phyloP scores from a whole-genome alignment of 1,139 yeast species.

The Saccharomycopsis crataegensis region DNA sequence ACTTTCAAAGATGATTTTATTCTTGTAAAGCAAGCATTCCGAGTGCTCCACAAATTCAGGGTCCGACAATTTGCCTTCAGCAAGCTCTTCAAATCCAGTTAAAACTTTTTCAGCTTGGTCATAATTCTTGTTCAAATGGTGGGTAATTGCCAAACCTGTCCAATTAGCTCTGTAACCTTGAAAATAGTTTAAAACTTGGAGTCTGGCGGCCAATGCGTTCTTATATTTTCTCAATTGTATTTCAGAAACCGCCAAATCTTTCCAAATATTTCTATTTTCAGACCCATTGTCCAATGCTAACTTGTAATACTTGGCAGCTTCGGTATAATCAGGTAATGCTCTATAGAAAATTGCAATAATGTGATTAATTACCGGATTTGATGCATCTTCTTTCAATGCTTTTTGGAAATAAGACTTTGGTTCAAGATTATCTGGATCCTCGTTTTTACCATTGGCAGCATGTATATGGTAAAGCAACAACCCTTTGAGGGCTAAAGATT shows the following conservation, averaged over 20 bases:
- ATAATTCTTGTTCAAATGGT: conserved; percentile 64
- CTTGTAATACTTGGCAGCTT: conserved; percentile 74
- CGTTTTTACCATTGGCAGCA: conserved; percentile 18
- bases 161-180: conserved; percentile 89
- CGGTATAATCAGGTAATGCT: conserved; percentile 57
- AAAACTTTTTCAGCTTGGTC: conserved; percentile 65
- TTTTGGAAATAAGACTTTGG: conserved; percentile 55
- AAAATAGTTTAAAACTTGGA: conserved; percentile 60
- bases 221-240: conserved; percentile 72
- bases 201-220: conserved; percentile 56
- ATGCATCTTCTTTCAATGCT: conserved; percentile 44
- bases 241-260: conserved; percentile 78
- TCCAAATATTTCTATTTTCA: conserved; percentile 66
- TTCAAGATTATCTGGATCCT: conserved; percentile 32
- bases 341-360: conserved; percentile 81
- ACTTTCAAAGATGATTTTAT: conserved; percentile 51
- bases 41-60: conserved; percentile 70
- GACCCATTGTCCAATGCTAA: conserved; percentile 78
- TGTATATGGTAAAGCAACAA: conserved; percentile 41
- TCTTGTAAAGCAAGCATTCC: conserved; percentile 72
- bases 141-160: conserved; percentile 86
- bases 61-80: conserved; percentile 59
- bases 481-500: conserved; percentile 81
- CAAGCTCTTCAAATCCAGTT: conserved; percentile 63
- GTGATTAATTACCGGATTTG: conserved; percentile 66